Conservation (phyloP, 768 basidiomycete species). For the Podaxis sp. region DNA sequence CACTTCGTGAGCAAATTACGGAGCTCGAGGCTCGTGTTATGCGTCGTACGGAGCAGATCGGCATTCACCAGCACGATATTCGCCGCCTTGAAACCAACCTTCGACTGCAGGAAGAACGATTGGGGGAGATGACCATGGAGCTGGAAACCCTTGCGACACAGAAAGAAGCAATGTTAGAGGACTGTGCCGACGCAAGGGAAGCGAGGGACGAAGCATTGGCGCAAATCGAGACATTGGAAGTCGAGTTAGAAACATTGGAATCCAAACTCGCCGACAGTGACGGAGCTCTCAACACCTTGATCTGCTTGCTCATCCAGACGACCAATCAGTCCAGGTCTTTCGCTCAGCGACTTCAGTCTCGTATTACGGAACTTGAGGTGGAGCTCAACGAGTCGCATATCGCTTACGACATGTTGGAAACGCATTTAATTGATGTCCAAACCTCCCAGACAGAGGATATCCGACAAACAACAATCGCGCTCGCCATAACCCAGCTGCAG, state of each 20-base stretch:
- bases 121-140: slow-evolving; percentile 66
- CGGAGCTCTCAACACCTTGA: slow-evolving; percentile 30
- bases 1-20: slow-evolving; percentile 60
- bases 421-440: not conserved
- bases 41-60: slow-evolving; percentile 70
- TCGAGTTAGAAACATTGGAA: slow-evolving; percentile 46
- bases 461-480: not conserved
- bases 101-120: slow-evolving; percentile 67
- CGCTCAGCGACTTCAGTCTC: not conserved
- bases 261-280: slow-evolving; percentile 25
- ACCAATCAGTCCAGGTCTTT: slow-evolving; percentile 17
- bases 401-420: not conserved
- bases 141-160: slow-evolving; percentile 61
- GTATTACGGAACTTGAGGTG: not conserved
- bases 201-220: slow-evolving; percentile 61
- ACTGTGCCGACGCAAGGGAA: slow-evolving; percentile 74
- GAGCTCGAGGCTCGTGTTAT: slow-evolving; percentile 64
- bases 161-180: slow-evolving; percentile 80
- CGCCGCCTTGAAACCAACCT: slow-evolving; percentile 72
- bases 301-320: slow-evolving; percentile 34
- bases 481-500: slow-evolving; percentile 6
- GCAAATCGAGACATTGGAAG: slow-evolving; percentile 57
- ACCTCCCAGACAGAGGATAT: not conserved
- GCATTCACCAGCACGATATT: slow-evolving; percentile 76
- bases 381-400: slow-evolving; percentile 1